Evolutionary conservation across 345 rosid species (phyloP), one percentile per base, ranked within the genome.

Genomic region (Eucalyptus lansdowneana): DNA sequence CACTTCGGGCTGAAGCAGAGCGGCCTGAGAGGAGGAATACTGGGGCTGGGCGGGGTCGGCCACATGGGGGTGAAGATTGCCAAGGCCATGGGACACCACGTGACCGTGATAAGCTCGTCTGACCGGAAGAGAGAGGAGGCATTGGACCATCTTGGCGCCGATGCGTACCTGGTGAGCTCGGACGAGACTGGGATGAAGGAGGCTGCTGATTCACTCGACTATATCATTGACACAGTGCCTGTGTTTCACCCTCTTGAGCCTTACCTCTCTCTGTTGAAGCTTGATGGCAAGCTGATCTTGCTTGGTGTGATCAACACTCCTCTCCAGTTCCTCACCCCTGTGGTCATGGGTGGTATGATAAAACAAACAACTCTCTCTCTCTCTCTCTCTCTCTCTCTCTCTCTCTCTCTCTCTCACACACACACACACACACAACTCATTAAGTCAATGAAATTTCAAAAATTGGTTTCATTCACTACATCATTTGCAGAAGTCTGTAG

Each of bases 61-160:
- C 99, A 97, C 93, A 96, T 97, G 98, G 99, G 99, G 53, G 98
- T 97, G 94, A 94, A 93, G 89, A 96, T 97, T 86, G 99, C 99
- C 6, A 97, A 97, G 91, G 98, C 98, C 89, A 95, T 96, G 98
- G 99, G 98, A 87, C 99, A 97, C 91, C 99, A 96, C 88, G 94
- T 97, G 14, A 97, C 98, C 0, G 99, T 97, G 86, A 96, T 97
- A n/a, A 97, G 99, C 95, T 97, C 99, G 49, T 97, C 99, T 25
- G 95, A 94, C 65, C 95, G 94, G 96, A 97, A 97, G 91, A 94
- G 91, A 92, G 91, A 87, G 88, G 99, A 97, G 93, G 99, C 98
- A 6, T 14, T 97, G 88, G 95, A 96, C 31, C 96, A 97, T 86
- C 95, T 97, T 16, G 96, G 99, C 54, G 98, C 99, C 11, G 99